A percentile compares a stretch with the other conserved stretches of the same genome.
Conservation (phyloP, 2,329 filamentous ascomycete species). For the Parascedosporium putredinis region DNA sequence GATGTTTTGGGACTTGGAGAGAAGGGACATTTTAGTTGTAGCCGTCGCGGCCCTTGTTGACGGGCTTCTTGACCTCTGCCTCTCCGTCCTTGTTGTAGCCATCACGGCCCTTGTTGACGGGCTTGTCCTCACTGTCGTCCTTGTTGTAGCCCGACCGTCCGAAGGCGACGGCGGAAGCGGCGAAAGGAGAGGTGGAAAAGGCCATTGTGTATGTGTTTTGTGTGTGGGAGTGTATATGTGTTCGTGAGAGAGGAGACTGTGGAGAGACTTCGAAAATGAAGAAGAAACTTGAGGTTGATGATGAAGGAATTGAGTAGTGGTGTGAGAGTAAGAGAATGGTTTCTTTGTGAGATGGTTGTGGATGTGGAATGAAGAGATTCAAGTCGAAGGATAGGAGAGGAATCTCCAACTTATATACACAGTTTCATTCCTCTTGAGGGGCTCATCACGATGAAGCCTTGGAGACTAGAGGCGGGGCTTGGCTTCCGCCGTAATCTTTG, state of each 20-base stretch:
- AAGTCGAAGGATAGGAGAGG: neutral
- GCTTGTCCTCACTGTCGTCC: slow-evolving; percentile 5
- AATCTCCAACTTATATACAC: slow-evolving; percentile 5
- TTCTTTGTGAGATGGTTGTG: too few relatives aligned
- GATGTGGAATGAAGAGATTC: too few relatives aligned
- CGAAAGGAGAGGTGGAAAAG: slow-evolving; percentile 15
- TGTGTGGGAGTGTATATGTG: neutral
- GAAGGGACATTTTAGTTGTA: slow-evolving; percentile 34
- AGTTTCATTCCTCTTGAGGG: neutral
- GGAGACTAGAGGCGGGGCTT: neutral
- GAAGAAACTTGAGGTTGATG: neutral
- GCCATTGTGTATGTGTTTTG: slow-evolving; percentile 15
- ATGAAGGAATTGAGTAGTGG: slow-evolving; percentile 7
- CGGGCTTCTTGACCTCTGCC: slow-evolving; percentile 8
- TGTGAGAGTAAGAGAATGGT: too few relatives aligned
- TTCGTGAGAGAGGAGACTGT: neutral
- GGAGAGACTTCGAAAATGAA: too few relatives aligned
- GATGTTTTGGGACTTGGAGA: too few relatives aligned
- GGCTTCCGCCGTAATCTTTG: neutral
- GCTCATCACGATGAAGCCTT: neutral
- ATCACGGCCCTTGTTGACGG: slow-evolving; percentile 28
- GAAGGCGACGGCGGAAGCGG: slow-evolving; percentile 16
- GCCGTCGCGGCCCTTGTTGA: slow-evolving; percentile 30
- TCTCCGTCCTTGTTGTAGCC: slow-evolving; percentile 21
- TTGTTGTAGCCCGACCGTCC: slow-evolving; percentile 9